Base-by-base conservation (phyloP, 176 grass and related monocot genomes). In the Zea luxurians region DNA sequence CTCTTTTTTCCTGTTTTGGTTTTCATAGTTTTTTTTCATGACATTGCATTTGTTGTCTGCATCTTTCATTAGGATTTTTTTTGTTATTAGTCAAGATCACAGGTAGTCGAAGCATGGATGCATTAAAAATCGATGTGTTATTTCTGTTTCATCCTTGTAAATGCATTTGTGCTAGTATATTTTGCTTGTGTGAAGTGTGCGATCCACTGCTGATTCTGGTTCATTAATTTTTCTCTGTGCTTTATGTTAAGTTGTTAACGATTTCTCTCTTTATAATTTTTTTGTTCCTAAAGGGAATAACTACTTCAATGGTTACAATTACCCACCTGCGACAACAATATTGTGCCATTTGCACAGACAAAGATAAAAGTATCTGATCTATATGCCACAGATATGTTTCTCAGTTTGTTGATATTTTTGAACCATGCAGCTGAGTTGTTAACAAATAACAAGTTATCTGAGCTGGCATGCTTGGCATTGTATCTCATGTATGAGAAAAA, bases 401-500 rank as follows among this genome's bases (percentile, higher is more conserved):
- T 38, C 72, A 66, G 57, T 43, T 38, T 46, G 47, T 87, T 65
- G 18, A 74, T 72, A 48, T 64, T 27, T 27, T 81, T 53, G 49
- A 38, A 38, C 16, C 62, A 34, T 95, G 78, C 76, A 99, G 96
- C 96, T 75, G 96, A 99, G 78, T 85, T 99, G 21, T 85, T 99
- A 59, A 99, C 96, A 13, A 99, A 92, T 64, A 99, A 95, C 75
- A 99, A 99, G 78, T 89, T 99, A 13, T 99, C 96, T 79, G 96
- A 99, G 83, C 62, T 99, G 71, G 96, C 96, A 76, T 99, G 96
- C 82, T 88, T 99, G 85, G 96, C 96, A 50, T 83, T 99, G 41
- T 99, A 99, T 86, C 92, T 99, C 60, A 99, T 99, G 96, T 99
- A 99, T 85, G 96, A 99, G 89, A 99, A 99, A 83, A 99, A 99